Base-by-base conservation (phyloP, 768 basidiomycete genomes). In the Serpula lacrymans region DNA sequence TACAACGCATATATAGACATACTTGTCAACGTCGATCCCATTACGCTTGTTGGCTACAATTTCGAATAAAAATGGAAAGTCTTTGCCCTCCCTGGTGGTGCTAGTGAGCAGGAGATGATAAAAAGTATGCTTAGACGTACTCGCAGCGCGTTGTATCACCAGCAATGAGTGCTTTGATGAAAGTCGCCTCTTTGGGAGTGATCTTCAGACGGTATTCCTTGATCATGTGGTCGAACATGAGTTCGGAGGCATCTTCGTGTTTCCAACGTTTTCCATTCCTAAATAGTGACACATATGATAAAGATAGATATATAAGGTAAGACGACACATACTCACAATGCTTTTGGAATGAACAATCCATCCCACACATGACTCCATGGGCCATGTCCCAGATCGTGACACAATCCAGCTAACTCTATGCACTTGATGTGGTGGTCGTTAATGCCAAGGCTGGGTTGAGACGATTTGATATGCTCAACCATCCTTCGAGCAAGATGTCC, bases 281-380 rank as follows among this genome's bases (percentile, higher is more conserved):
- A 14, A n/a, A 24, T 31, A 31, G 39, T 37, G 27, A 9, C 18
- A 17, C 3, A 14, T 11, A 8, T 12, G 9, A 41, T 38, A 32
- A 32, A 31, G 12, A 34, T 23, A 37, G 14, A 20, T 13, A 18
- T n/a, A 10, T 6, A 1, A 34, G 9, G 12, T 31, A 25, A 25
- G 10, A 2, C 11, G 4, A 14, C 17, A 6, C 1, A 14, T n/a
- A 70, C 77, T 51, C 52, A 88, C 88, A 78, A 47, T 1, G 77
- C 80, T 4, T 51, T 42, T 1, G 86, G 86, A 37, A 92, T 88
- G 58, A 88, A 89, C 38, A 68, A 53, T 6, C 65, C 63, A 47
- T 92, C 88, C 82, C 85, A 92, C 6, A 91, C 82, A 57, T 92
- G 89, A 43, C 80, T 84, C 80, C 84, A 90, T 0, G 88, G 88